Percentiles rank a stretch among this genome's conserved stretches.
Evolutionary conservation across 2,329 filamentous ascomycete species (phyloP).

Genomic region (Rutstroemia sp.): DNA sequence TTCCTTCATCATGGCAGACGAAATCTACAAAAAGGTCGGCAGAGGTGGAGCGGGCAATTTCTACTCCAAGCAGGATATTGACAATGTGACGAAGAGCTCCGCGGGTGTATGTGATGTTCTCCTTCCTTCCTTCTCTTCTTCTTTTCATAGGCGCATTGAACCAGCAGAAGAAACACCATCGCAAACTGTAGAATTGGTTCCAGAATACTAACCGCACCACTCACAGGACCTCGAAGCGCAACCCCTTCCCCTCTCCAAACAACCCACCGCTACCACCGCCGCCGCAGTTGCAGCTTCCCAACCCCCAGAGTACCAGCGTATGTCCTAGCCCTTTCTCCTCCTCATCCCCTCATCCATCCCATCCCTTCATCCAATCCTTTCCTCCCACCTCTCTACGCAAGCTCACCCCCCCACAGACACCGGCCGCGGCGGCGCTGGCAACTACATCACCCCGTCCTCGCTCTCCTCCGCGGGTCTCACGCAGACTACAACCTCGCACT

Average conservation of each 20-base stretch:
- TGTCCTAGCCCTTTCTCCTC: neutral
- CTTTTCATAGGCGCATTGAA: neutral
- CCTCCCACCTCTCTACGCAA: no score
- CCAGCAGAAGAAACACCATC: neutral
- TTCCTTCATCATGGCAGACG: neutral
- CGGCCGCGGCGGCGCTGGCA: conserved; percentile 57
- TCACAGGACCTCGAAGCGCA: conserved; percentile 33
- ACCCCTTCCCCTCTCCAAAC: conserved; percentile 7
- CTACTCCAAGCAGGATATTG: conserved; percentile 43
- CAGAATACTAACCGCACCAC: neutral
- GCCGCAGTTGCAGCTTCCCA: conserved; percentile 22
- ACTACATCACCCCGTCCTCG: conserved; percentile 37
- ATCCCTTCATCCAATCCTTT: no score
- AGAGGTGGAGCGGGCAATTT: conserved; percentile 61
- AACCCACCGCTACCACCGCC: conserved; percentile 10
- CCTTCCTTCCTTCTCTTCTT: neutral
- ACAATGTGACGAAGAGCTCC: conserved; percentile 32
- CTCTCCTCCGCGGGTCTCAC: conserved; percentile 14
- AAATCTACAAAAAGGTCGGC: conserved; percentile 39
- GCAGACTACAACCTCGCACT: conserved; percentile 10
- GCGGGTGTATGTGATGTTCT: neutral
- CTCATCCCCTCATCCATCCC: no score
- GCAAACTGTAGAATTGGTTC: no score
- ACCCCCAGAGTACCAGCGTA: conserved; percentile 30
- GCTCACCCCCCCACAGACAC: conserved; percentile 6